These are phyloP conservation scores for Echinochloa phyllopogon DNA, from an alignment of 176 grass and related monocot genomes.

Conservation along the genomic window DNA sequence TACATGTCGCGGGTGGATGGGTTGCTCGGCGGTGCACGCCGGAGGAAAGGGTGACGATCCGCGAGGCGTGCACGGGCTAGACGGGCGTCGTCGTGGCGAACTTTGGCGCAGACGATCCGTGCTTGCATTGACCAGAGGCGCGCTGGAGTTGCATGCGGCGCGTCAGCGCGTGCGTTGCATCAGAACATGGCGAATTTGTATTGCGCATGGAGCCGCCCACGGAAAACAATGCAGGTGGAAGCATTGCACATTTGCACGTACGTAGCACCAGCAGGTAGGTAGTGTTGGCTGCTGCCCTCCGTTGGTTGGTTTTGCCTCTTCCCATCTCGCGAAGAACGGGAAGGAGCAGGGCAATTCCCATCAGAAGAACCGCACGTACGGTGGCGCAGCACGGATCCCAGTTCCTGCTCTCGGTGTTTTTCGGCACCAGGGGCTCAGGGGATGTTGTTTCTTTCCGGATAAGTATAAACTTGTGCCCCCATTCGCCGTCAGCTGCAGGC, in stretches of 20 bases:
- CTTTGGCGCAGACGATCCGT: neutral
- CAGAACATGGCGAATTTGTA: neutral
- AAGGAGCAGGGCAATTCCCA: too few species aligned
- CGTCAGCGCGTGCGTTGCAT: neutral
- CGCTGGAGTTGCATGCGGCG: neutral
- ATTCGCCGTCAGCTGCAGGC: neutral
- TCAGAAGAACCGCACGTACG: too few species aligned
- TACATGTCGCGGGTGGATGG: neutral
- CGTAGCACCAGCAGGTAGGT: too few species aligned
- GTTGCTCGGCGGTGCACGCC: neutral
- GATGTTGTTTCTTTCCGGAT: too few species aligned
- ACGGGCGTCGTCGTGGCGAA: neutral
- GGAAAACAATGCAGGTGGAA: neutral
- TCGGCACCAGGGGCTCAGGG: too few species aligned
- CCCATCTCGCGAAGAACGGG: too few species aligned
- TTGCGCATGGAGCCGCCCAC: neutral
- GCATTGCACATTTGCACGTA: too few species aligned
- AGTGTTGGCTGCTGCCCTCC: too few species aligned
- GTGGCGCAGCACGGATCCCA: too few species aligned
- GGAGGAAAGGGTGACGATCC: neutral
- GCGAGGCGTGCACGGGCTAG: neutral
- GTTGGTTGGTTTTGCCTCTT: too few species aligned
- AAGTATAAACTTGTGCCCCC: neutral
- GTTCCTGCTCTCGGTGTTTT: too few species aligned
- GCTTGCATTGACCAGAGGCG: neutral